Base-by-base conservation (phyloP, 768 basidiomycete species). In the Tubosaeta brunneosetosa region DNA sequence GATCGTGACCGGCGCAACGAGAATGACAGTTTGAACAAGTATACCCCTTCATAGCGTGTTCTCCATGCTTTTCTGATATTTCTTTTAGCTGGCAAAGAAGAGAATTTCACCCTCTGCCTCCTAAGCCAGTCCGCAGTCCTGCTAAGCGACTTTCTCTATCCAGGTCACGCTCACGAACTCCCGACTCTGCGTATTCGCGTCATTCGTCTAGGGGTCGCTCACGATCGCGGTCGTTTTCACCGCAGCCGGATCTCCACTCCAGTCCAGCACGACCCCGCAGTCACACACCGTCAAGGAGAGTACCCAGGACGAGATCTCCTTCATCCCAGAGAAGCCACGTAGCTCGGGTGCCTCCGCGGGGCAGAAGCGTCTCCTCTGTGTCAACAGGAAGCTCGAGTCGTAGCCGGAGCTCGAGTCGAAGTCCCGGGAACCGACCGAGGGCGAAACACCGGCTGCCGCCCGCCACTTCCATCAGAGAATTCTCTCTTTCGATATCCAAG, bases 21-120 rank as follows among this genome's bases (percentile, higher is more conserved):
- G 41, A 86, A 89, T 50, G 76, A 78, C n/a, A 79, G 77, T 60
- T 66, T 84, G 47, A 91, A 90, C 69, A 91, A 90, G 89, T 91
- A 68, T 44, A 84, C 69, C 12, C 36, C 44, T 19, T 47, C 33
- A 53, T 52, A 45, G 50, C 49, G 31, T 51, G 43, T 36, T 36
- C 37, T 48, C 56, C 40, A 47, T 49, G 32, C 44, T 25, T 8
- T 57, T 32, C 50, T 57, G 34, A 60, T 11, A 10, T 7, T 17
- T 51, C 44, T 46, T 59, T 9, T 58, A 90, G 86, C 61, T 89
- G 87, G 87, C 82, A 80, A 42, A 76, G 77, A 61, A 76, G 87
- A 47, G 84, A 86, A 40, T 66, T 66, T 41, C 66, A 74, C 43
- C 65, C 67, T 3, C 66, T 74, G 2, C 66, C 76, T 66, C 73